Conservation (phyloP, 352 stramenopile species). For the Phytophthora colocasiae region DNA sequence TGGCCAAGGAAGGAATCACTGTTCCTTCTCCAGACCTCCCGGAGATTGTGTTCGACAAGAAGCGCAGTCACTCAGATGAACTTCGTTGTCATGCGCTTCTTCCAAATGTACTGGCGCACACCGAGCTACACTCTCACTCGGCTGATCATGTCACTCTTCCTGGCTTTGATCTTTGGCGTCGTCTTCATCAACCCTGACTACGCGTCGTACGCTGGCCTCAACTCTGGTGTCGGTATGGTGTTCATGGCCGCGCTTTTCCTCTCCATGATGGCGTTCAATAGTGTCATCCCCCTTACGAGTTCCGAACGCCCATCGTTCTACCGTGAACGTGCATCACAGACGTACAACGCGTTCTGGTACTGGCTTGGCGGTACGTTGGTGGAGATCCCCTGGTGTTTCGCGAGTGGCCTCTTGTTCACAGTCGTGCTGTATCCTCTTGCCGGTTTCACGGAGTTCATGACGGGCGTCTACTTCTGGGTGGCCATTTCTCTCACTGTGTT, state of each 20-base stretch:
- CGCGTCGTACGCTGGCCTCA: constrained; percentile 37
- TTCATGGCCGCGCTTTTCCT: constrained; percentile 78
- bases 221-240: constrained; percentile 65
- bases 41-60: constrained; percentile 37
- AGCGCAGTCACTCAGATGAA: constrained; percentile 34
- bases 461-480: constrained; percentile 35
- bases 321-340: constrained; percentile 54
- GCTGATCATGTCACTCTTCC: constrained; percentile 59
- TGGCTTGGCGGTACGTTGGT: constrained; percentile 52
- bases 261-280: constrained; percentile 64
- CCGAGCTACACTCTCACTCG: constrained; percentile 79
- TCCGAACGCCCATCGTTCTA: constrained; percentile 82
- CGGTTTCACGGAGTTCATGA: constrained; percentile 79
- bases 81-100: constrained; percentile 36
- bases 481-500: constrained; percentile 31
- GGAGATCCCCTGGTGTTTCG: constrained; percentile 39
- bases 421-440: constrained; percentile 79
- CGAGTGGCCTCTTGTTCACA: constrained; percentile 54
- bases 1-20: constrained; percentile 33
- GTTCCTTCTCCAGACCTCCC: constrained; percentile 21
- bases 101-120: constrained; percentile 46
- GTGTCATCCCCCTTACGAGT: constrained; percentile 69
- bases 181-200: constrained; percentile 56
- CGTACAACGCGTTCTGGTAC: constrained; percentile 51
- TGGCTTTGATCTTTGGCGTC: constrained; percentile 73